A percentile compares a stretch with the other conserved stretches of the same genome.
phyloP scores from a whole-genome alignment of 345 rosid genomes.

The Acer campestre region DNA sequence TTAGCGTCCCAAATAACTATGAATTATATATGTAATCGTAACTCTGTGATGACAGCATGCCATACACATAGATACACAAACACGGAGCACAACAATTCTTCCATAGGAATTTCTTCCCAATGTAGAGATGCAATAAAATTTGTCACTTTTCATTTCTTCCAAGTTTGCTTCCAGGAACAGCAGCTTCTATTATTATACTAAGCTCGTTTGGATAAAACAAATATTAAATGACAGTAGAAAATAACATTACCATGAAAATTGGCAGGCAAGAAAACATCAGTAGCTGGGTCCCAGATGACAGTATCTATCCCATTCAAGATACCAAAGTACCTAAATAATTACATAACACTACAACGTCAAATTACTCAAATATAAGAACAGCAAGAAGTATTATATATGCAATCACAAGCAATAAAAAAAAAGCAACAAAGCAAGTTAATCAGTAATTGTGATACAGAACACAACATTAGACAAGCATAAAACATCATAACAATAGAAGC shows the following conservation, averaged over 20 bases:
- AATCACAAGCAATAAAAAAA: slow-evolving; percentile 3
- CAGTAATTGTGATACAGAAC: not conserved
- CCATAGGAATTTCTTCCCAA: not conserved
- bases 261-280: slow-evolving; percentile 51
- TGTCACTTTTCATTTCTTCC: not conserved
- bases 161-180: not conserved
- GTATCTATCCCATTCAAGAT: slow-evolving; percentile 56
- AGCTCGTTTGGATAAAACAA: not conserved
- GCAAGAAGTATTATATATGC: not conserved
- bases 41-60: not conserved
- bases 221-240: not conserved
- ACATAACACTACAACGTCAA: not conserved
- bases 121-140: not conserved
- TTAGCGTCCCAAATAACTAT: not conserved
- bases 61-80: not conserved
- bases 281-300: slow-evolving; percentile 55
- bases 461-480: not conserved
- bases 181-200: not conserved
- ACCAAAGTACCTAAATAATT: slow-evolving; percentile 52
- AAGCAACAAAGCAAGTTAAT: not conserved
- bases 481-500: not conserved
- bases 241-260: slow-evolving; percentile 43
- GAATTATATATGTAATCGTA: not conserved
- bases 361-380: not conserved
- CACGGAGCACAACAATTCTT: not conserved